A percentile compares a stretch with the other conserved stretches of the same genome.
Evolutionary conservation across 148 eudicot species (phyloP).

Genomic region (Hydrangea macrophylla): DNA sequence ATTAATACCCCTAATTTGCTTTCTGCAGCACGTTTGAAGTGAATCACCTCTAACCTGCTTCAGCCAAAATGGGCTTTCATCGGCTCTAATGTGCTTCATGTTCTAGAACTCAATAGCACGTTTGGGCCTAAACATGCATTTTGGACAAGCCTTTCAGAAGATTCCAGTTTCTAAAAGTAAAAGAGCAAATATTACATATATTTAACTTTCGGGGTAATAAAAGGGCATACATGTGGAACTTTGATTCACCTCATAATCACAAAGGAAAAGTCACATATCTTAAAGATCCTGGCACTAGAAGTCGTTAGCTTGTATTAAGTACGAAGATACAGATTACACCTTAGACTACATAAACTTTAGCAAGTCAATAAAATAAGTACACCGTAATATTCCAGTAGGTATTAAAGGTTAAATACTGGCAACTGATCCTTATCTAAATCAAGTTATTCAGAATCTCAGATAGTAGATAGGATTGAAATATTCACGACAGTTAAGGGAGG

Average conservation of each 20-base stretch:
- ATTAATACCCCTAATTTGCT: too few relatives aligned
- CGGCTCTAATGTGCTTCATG: too few relatives aligned
- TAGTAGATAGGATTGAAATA: not conserved
- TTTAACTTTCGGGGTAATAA: not conserved
- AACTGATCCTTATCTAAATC: not conserved
- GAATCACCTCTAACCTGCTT: too few relatives aligned
- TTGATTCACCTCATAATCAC: not conserved
- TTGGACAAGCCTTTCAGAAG: too few relatives aligned
- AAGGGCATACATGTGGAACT: not conserved
- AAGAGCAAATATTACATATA: too few relatives aligned
- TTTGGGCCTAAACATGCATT: too few relatives aligned
- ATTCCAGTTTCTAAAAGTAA: too few relatives aligned
- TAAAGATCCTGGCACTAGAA: not conserved
- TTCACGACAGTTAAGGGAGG: not conserved
- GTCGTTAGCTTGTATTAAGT: not conserved
- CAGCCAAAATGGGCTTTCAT: too few relatives aligned
- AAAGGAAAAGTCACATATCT: not conserved
- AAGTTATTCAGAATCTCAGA: not conserved
- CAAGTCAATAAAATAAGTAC: not conserved
- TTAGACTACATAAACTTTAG: not conserved
- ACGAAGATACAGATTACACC: not conserved
- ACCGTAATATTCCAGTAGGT: not conserved
- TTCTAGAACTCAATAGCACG: too few relatives aligned
- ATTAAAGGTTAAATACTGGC: not conserved
- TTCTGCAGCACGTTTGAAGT: too few relatives aligned